Evolutionary conservation across 225 moss, liverwort and hornwort genomes (phyloP).

Genomic region (Sphagnum tenellum): DNA sequence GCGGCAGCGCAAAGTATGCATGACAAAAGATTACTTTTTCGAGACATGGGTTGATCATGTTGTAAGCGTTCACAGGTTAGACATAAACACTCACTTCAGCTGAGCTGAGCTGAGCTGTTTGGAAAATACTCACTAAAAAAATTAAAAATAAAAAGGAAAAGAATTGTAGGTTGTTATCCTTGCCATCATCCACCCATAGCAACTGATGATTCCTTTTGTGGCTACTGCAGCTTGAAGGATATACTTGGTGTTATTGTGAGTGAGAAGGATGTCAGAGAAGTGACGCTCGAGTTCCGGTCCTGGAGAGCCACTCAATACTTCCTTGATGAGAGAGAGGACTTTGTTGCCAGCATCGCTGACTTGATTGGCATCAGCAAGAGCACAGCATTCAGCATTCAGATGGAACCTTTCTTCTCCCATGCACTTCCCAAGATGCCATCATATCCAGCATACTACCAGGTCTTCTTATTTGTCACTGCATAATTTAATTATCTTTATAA

Average conservation of each 20-base stretch:
- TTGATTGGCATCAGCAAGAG: slow-evolving; percentile 73
- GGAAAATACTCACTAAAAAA: no score
- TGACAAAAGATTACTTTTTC: slow-evolving; percentile 72
- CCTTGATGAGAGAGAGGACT: slow-evolving; percentile 77
- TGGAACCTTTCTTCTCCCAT: slow-evolving; percentile 77
- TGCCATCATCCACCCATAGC: no score
- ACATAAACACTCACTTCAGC: background rate
- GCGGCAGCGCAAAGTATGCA: slow-evolving; percentile 64
- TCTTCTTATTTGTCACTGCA: slow-evolving; percentile 2
- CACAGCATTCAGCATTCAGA: slow-evolving; percentile 69
- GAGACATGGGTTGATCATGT: slow-evolving; percentile 93
- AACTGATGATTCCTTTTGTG: no score
- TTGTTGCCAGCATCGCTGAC: slow-evolving; percentile 79
- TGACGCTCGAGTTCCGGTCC: slow-evolving; percentile 84
- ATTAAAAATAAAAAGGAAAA: no score
- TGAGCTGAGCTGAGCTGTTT: no score
- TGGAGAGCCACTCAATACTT: slow-evolving; percentile 91
- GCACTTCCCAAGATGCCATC: slow-evolving; percentile 65
- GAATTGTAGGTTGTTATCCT: no score
- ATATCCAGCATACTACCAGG: slow-evolving; percentile 60
- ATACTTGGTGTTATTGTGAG: slow-evolving; percentile 80
- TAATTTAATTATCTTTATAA: no score
- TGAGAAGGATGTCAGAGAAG: slow-evolving; percentile 69
- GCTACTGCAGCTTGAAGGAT: slow-evolving; percentile 73
- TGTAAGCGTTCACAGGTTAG: slow-evolving; percentile 87